phyloP scores from a whole-genome alignment of 2,329 filamentous ascomycete genomes.

The Xylaria multiplex region DNA sequence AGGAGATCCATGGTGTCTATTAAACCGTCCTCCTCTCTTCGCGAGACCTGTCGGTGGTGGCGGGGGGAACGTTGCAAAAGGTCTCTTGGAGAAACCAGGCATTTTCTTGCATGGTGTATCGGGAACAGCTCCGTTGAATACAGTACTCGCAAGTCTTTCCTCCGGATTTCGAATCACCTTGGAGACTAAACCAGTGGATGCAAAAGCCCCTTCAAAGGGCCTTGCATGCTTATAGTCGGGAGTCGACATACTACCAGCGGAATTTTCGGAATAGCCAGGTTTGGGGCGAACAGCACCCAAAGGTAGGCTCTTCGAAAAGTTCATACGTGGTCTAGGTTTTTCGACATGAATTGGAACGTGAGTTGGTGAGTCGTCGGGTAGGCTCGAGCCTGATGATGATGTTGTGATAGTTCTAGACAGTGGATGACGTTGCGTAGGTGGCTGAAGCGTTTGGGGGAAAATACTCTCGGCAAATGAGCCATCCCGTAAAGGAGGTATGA shows the following conservation, averaged over 20 bases:
- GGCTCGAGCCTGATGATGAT: constrained; percentile 83
- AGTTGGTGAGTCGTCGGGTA: constrained; percentile 74
- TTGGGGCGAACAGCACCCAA: constrained; percentile 46
- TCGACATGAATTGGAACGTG: constrained; percentile 68
- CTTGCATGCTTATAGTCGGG: constrained; percentile 81
- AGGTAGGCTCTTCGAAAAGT: constrained; percentile 81
- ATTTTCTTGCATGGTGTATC: constrained; percentile 94
- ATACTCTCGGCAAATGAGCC: constrained; percentile 69
- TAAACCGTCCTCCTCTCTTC: constrained; percentile 70
- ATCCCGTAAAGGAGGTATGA: constrained; percentile 71
- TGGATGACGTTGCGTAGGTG: constrained; percentile 73
- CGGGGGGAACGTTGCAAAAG: constrained; percentile 74
- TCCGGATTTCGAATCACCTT: constrained; percentile 91
- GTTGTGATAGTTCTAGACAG: constrained; percentile 87
- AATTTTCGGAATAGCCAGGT: constrained; percentile 35
- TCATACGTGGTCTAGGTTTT: constrained; percentile 58
- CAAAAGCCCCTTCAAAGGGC: constrained; percentile 84
- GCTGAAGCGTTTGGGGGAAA: constrained; percentile 60
- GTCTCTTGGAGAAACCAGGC: constrained; percentile 46
- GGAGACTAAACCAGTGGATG: constrained; percentile 92
- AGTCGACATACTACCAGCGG: constrained; percentile 68
- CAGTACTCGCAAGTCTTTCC: constrained; percentile 67
- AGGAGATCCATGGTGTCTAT: constrained; percentile 79
- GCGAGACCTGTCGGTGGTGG: constrained; percentile 62
- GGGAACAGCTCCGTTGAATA: constrained; percentile 71